phyloP scores from a whole-genome alignment of 257 asterid species.

The Jasminum sambac region DNA sequence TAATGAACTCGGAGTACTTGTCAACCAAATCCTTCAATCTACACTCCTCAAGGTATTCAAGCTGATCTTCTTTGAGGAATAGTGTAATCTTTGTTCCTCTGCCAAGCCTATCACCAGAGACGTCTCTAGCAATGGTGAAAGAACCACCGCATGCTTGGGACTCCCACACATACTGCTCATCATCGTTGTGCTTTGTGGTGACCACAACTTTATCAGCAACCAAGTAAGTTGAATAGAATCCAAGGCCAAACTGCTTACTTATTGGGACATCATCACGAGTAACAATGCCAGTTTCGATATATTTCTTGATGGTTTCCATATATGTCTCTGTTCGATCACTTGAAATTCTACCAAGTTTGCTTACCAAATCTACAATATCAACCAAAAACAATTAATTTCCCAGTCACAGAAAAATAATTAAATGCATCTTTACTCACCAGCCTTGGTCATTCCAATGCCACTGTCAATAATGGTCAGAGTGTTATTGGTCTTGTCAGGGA shows the following conservation, averaged over 20 bases:
- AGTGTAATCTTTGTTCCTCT: constrained; percentile 27
- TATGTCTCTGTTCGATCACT: constrained; percentile 22
- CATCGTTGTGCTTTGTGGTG: no score
- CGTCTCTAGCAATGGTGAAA: constrained; percentile 25
- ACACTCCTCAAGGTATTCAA: constrained; percentile 26
- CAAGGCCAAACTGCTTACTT: constrained; percentile 22
- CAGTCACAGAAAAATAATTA: no score
- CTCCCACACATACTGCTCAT: no score
- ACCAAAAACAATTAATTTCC: background rate
- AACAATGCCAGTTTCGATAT: no score
- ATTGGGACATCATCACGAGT: constrained; percentile 27
- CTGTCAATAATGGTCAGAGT: constrained; percentile 23
- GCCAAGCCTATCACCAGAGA: constrained; percentile 13
- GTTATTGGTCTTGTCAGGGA: constrained; percentile 19
- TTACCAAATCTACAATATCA: constrained; percentile 17
- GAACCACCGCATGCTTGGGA: constrained; percentile 22
- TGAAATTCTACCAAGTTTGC: constrained; percentile 23
- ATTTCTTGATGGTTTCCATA: constrained; percentile 32
- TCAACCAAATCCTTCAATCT: constrained; percentile 23
- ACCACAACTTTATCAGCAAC: constrained; percentile 25
- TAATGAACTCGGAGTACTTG: constrained; percentile 26
- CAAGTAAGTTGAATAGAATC: constrained; percentile 13
- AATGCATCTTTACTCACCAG: background rate
- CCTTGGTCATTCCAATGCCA: constrained; percentile 27
- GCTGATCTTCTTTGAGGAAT: constrained; percentile 26